Evolutionary conservation across 1,284 basidiomycete genomes (phyloP).

Genomic region (Tilletia indica): DNA sequence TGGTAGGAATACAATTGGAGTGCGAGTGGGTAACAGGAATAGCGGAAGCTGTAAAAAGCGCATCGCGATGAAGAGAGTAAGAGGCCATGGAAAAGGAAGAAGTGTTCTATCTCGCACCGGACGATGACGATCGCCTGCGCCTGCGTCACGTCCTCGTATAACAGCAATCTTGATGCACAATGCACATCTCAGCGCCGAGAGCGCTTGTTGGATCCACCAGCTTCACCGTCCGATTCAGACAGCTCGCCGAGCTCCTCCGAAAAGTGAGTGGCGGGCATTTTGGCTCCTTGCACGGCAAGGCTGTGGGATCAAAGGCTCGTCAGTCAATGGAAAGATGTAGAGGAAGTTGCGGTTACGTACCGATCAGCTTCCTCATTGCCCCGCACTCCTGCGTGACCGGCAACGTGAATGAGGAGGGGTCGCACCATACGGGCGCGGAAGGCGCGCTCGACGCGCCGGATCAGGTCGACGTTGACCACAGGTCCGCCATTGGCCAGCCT

Average conservation of each 20-base stretch:
- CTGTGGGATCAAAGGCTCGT: not conserved
- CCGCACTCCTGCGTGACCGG: slow-evolving; percentile 68
- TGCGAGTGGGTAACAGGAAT: too few relatives aligned
- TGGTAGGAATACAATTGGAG: too few relatives aligned
- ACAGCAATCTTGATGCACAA: not conserved
- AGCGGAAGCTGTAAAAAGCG: too few relatives aligned
- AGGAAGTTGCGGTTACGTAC: slow-evolving; percentile 26
- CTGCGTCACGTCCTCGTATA: not conserved
- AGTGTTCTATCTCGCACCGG: too few relatives aligned
- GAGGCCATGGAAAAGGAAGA: too few relatives aligned
- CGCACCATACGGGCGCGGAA: slow-evolving; percentile 20
- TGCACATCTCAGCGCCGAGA: slow-evolving; percentile 5
- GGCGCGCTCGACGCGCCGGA: slow-evolving; percentile 62
- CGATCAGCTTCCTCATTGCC: slow-evolving; percentile 78
- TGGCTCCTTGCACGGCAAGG: slow-evolving; percentile 27
- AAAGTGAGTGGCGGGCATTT: not conserved
- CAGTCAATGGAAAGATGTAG: too few relatives aligned
- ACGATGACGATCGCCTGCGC: not conserved
- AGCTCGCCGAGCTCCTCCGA: slow-evolving; percentile 8
- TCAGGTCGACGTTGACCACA: slow-evolving; percentile 68
- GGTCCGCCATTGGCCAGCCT: slow-evolving; percentile 59
- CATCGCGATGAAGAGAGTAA: too few relatives aligned
- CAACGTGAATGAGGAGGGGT: slow-evolving; percentile 65
- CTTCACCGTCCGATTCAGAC: slow-evolving; percentile 4
- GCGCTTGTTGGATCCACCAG: not conserved